A percentile compares a stretch with the other conserved stretches of the same genome.
Conservation (phyloP, 164 flowering plant genomes). For the Tinospora cordifolia region DNA sequence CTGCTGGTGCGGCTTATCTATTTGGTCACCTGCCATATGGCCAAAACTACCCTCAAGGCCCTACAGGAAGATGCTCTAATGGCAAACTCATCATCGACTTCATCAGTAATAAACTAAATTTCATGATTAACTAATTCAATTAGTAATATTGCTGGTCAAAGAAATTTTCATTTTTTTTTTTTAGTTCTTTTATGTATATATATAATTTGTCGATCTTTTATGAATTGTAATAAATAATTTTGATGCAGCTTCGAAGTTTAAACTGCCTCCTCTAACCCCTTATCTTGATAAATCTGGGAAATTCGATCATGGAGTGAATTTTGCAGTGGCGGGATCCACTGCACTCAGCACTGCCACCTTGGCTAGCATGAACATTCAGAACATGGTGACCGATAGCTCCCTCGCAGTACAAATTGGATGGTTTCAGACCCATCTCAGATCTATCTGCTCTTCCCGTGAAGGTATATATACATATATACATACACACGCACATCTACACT, state of each 20-base stretch:
- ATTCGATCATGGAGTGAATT: slow-evolving; percentile 8
- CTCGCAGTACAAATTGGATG: slow-evolving; percentile 13
- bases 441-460: background rate
- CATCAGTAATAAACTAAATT: slow-evolving; percentile 3
- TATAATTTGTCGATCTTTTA: too few species aligned
- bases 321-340: slow-evolving; percentile 14
- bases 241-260: slow-evolving; percentile 12
- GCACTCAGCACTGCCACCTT: background rate
- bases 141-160: too few species aligned
- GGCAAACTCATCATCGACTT: slow-evolving; percentile 14
- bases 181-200: too few species aligned
- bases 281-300: background rate
- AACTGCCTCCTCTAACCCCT: slow-evolving; percentile 11
- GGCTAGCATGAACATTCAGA: background rate
- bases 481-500: too few species aligned
- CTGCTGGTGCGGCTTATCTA: background rate
- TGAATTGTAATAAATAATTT: too few species aligned
- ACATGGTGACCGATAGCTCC: slow-evolving; percentile 1
- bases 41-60: background rate
- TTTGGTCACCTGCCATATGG: slow-evolving; percentile 4
- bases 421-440: slow-evolving; percentile 7
- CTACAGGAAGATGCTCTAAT: slow-evolving; percentile 17
- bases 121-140: too few species aligned
- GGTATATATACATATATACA: too few species aligned
- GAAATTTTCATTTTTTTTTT: too few species aligned